phyloP scores from a whole-genome alignment of 805 yeast genomes.

The Maudiozyma serrabonitensis region DNA sequence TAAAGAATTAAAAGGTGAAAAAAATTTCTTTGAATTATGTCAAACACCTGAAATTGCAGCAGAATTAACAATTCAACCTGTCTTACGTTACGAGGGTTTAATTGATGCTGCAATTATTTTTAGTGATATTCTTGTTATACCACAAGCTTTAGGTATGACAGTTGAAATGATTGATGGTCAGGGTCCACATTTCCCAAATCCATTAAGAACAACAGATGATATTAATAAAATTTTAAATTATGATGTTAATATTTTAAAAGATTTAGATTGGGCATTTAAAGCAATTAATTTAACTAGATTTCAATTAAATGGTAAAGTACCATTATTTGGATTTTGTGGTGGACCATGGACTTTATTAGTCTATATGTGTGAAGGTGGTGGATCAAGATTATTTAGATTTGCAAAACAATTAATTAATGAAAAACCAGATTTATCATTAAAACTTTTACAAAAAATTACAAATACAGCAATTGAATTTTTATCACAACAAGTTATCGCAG shows the following conservation, averaged over 20 bases:
- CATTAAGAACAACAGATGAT: conserved; percentile 68
- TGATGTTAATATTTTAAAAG: conserved; percentile 62
- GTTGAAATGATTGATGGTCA: conserved; percentile 90
- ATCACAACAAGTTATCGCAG: conserved; percentile 91
- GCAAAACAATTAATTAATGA: conserved; percentile 89
- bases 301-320: conserved; percentile 82
- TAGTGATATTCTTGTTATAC: conserved; percentile 89
- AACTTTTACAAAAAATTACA: conserved; percentile 65
- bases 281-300: conserved; percentile 87
- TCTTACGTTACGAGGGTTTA: conserved; percentile 78
- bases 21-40: conserved; percentile 93
- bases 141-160: conserved; percentile 96
- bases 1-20: conserved; percentile 72
- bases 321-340: conserved; percentile 90
- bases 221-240: conserved; percentile 44
- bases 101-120: conserved; percentile 96
- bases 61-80: conserved; percentile 90
- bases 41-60: conserved; percentile 90
- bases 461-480: conserved; percentile 87
- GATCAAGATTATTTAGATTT: conserved; percentile 80
- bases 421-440: conserved; percentile 62
- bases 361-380: conserved; percentile 97
- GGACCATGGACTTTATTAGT: conserved; percentile 97
- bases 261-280: conserved; percentile 88
- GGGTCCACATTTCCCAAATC: conserved; percentile 89